Conservation (phyloP, 2,329 filamentous ascomycete genomes). For the Alternaria sp. region DNA sequence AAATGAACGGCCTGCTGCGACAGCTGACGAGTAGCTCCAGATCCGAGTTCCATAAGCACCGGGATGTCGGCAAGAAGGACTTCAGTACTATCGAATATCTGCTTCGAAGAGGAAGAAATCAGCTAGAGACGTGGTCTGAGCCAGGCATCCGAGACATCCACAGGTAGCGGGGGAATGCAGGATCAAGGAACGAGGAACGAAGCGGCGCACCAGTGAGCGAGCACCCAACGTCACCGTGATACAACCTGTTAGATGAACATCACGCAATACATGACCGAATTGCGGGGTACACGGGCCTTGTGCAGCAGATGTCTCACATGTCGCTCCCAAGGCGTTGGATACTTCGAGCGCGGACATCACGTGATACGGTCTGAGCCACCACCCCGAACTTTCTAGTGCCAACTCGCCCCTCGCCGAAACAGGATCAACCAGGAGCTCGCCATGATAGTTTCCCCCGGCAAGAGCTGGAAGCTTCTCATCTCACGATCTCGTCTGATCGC, state of each 20-base stretch:
- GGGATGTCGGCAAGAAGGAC: slow-evolving; percentile 77
- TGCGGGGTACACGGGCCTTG: background rate
- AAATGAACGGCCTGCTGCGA: background rate
- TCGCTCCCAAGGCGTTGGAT: background rate
- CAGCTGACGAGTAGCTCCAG: slow-evolving; percentile 52
- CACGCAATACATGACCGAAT: background rate
- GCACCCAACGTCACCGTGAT: background rate
- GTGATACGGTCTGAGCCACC: slow-evolving; percentile 13
- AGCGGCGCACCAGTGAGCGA: background rate
- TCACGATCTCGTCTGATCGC: slow-evolving; percentile 1
- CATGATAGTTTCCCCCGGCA: background rate
- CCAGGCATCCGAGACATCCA: slow-evolving; percentile 74
- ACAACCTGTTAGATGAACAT: background rate
- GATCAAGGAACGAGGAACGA: background rate
- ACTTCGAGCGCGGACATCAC: slow-evolving; percentile 10
- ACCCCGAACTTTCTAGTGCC: slow-evolving; percentile 10
- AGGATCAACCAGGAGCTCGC: background rate
- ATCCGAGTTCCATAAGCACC: slow-evolving; percentile 76
- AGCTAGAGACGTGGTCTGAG: slow-evolving; percentile 82
- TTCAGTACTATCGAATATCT: slow-evolving; percentile 87
- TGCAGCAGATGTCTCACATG: background rate
- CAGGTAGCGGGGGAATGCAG: slow-evolving; percentile 4
- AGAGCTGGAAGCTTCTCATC: slow-evolving; percentile 1
- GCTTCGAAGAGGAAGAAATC: slow-evolving; percentile 78
- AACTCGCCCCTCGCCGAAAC: slow-evolving; percentile 1